Conservation (phyloP, 768 basidiomycete genomes). For the Favolaschia claudopus region DNA sequence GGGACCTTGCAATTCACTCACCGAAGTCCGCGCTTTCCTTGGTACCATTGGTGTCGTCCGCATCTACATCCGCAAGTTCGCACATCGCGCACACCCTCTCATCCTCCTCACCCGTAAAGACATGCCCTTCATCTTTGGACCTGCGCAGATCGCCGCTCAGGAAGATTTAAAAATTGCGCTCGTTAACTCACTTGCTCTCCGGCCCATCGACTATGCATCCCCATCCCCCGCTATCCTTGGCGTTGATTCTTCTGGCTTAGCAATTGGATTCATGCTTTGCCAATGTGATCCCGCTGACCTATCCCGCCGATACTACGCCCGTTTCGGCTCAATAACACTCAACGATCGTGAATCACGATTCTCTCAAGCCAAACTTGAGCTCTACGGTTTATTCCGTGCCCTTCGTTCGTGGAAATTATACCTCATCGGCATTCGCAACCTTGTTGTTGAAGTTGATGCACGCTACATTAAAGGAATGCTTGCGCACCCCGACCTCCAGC, state of each 20-base stretch:
- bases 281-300: too few species aligned
- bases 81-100: conserved; percentile 30
- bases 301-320: conserved; percentile 29
- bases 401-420: conserved; percentile 27
- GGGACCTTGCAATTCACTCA: not conserved
- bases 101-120: too few species aligned
- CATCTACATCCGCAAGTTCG: conserved; percentile 41
- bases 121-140: too few species aligned
- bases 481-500: conserved; percentile 32
- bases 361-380: conserved; percentile 42
- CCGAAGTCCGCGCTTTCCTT: too few species aligned
- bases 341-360: conserved; percentile 39
- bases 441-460: conserved; percentile 46
- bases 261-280: too few species aligned
- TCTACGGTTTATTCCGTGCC: conserved; percentile 41
- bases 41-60: conserved; percentile 35
- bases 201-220: too few species aligned
- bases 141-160: too few species aligned
- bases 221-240: too few species aligned
- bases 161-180: too few species aligned
- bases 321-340: conserved; percentile 45
- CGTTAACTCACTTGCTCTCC: too few species aligned
- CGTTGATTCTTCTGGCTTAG: too few species aligned
- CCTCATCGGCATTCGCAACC: too few species aligned
- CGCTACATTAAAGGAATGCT: conserved; percentile 46